Evolutionary conservation across 352 stramenopile genomes (phyloP).

Genomic region (Pythium aquatile): DNA sequence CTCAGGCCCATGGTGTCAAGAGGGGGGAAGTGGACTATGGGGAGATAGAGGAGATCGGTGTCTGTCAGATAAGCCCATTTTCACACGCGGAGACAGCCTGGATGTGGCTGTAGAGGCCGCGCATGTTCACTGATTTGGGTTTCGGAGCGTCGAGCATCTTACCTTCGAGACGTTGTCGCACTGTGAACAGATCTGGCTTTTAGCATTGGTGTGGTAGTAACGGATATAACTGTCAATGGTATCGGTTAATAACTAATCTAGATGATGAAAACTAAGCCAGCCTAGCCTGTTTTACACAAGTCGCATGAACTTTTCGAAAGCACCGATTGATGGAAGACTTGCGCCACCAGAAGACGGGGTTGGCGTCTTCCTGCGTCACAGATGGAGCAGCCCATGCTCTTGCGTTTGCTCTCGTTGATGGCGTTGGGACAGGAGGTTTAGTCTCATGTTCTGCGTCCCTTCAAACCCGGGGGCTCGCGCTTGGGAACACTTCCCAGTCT

Average conservation of each 20-base stretch:
- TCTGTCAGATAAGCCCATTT: slow-evolving; percentile 4
- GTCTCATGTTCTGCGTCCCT: too few species aligned
- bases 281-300: too few species aligned
- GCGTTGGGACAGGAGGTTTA: too few species aligned
- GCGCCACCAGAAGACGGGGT: too few species aligned
- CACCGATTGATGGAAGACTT: too few species aligned
- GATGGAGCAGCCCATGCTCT: too few species aligned
- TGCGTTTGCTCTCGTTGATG: too few species aligned
- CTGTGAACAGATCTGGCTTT: slow-evolving; percentile 2
- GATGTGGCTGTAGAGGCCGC: background rate
- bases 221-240: background rate
- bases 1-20: slow-evolving; percentile 53
- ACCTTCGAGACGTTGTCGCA: background rate
- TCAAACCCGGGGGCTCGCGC: too few species aligned
- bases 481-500: too few species aligned
- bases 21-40: background rate
- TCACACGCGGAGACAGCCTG: background rate
- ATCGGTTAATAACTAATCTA: background rate
- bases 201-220: background rate
- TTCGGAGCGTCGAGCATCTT: background rate
- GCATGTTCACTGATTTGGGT: background rate
- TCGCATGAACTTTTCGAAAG: too few species aligned
- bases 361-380: too few species aligned
- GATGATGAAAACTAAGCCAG: too few species aligned
- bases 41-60: slow-evolving; percentile 2